Base-by-base conservation (phyloP, 495 filamentous ascomycete species). In the Recurvomyces mirabilis region DNA sequence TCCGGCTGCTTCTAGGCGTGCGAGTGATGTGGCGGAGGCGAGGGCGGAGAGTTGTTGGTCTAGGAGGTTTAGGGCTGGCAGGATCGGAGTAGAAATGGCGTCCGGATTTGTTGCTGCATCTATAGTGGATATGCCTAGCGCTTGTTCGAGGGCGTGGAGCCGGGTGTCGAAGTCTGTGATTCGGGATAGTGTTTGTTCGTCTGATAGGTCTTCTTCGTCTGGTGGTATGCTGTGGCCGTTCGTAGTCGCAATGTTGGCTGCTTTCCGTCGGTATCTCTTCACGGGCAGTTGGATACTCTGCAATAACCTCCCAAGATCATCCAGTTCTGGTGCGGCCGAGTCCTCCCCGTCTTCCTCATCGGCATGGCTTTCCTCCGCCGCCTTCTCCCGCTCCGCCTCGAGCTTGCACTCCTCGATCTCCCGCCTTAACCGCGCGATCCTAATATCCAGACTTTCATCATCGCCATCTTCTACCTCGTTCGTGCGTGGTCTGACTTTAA, bases 151-250 rank as follows among this genome's bases (percentile, higher is more conserved):
- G 6, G 79, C 55, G 0, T 80, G 66, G 3, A 99, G 70, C 4
- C 91, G 79, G 24, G 72, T 67, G 58, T 95, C 91, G 48, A 96
- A 93, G 43, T 89, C 83, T 19, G 87, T 84, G 5, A 85, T 84
- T 55, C 84, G 82, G 15, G 80, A 75, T 11, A 95, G 71, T 9
- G 33, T 47, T 26, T 54, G 49, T 24, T 51, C 51, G 28, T 57
- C 42, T 22, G 22, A 48, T 11, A 41, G 18, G 11, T 57, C 23
- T 31, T 26, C 30, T 53, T 56, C 38, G 43, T 32, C 38, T 49
- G 47, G 14, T 13, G 5, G 15, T 23, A 35, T 34, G 3, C 2
- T 19, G 17, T 19, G 20, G 20, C 23, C 20, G 7, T 30, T 24
- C 12, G 11, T 20, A 3, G 21, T 22, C n/a, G 34, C n/a, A n/a